phyloP scores from a whole-genome alignment of 2,329 filamentous ascomycete species.

The Apiospora rasikravindrae region DNA sequence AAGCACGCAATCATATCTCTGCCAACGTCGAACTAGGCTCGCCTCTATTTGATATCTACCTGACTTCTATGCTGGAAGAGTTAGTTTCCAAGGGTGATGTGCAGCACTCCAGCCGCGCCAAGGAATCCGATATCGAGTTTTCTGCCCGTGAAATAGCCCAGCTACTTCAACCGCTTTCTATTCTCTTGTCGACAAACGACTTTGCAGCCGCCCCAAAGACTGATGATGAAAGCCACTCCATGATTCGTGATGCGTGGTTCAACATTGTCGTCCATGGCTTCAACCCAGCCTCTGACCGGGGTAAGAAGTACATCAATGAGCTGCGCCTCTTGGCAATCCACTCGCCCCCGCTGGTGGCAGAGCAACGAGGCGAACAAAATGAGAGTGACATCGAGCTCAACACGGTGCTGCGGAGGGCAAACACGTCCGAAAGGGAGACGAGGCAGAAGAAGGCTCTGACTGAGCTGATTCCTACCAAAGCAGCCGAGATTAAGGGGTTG shows the following conservation, averaged over 20 bases:
- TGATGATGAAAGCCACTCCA: constrained; percentile 72
- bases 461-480: constrained; percentile 75
- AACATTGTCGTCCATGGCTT: constrained; percentile 97
- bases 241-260: constrained; percentile 95
- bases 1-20: constrained; percentile 81
- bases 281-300: constrained; percentile 73
- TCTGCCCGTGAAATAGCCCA: constrained; percentile 88
- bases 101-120: constrained; percentile 73
- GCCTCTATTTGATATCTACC: constrained; percentile 80
- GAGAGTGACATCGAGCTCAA: constrained; percentile 98
- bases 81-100: constrained; percentile 91
- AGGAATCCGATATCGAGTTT: constrained; percentile 79
- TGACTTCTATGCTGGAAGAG: constrained; percentile 81
- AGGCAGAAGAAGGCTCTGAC: constrained; percentile 82
- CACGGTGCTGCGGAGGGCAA: constrained; percentile 85
- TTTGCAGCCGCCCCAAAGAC: constrained; percentile 49
- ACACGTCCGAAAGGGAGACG: constrained; percentile 76
- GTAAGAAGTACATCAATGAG: constrained; percentile 75
- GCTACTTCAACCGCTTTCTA: constrained; percentile 83
- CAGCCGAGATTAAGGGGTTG: constrained; percentile 78
- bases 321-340: constrained; percentile 84
- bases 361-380: constrained; percentile 85
- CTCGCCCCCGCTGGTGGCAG: constrained; percentile 84
- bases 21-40: constrained; percentile 70
- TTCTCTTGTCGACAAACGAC: constrained; percentile 75